Evolutionary conservation across 148 eudicot species (phyloP).

Genomic region (Rhododendron williamsianum): DNA sequence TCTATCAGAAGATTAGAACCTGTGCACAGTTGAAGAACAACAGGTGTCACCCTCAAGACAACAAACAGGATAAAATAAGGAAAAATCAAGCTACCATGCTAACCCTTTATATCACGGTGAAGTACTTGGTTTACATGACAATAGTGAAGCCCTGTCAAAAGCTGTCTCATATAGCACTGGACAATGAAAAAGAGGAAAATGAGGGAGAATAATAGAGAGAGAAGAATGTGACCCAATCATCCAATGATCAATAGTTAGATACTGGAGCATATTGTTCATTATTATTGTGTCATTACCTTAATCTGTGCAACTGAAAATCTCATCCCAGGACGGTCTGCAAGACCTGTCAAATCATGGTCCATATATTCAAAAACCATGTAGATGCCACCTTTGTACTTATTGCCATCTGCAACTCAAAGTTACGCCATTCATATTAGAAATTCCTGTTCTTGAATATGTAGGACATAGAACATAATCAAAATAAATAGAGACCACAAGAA

Average conservation of each 20-base stretch:
- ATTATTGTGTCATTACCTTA: constrained; percentile 13
- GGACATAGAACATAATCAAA: neutral
- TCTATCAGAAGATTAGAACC: constrained; percentile 79
- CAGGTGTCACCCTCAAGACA: neutral
- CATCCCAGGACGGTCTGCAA: constrained; percentile 62
- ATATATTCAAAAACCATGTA: constrained; percentile 67
- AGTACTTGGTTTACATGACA: constrained; percentile 79
- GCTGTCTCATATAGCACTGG: constrained; percentile 80
- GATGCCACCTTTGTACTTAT: constrained; percentile 45
- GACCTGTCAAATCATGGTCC: constrained; percentile 72
- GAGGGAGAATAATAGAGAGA: neutral
- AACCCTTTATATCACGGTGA: constrained; percentile 81
- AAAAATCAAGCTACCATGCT: neutral
- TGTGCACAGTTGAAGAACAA: constrained; percentile 16
- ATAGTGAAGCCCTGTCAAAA: constrained; percentile 69
- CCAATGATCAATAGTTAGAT: neutral
- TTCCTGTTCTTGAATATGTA: neutral
- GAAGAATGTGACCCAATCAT: neutral
- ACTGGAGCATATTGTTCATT: neutral
- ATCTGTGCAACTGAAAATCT: constrained; percentile 43
- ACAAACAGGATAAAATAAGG: neutral
- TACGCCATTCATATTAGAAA: neutral
- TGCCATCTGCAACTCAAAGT: constrained; percentile 32
- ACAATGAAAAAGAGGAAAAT: neutral
- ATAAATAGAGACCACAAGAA: neutral